Percentiles rank a stretch among this genome's conserved stretches.
Conservation (phyloP, 495 filamentous ascomycete genomes). For the Penicillium longicatenatum region DNA sequence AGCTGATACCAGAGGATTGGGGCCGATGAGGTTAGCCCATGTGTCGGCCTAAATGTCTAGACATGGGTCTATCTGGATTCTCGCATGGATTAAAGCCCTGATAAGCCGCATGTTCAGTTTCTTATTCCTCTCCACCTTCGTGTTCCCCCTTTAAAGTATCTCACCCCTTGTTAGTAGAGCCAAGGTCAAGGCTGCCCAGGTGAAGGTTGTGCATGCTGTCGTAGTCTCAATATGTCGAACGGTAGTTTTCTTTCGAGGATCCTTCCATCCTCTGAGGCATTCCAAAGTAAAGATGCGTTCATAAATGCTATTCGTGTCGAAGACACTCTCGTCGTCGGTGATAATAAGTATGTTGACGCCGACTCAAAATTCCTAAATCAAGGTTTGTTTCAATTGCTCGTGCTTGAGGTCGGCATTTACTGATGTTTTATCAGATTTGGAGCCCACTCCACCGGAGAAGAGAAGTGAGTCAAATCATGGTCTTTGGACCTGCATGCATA, state of each 20-base stretch:
- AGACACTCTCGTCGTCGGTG: neutral
- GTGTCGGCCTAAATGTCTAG: neutral
- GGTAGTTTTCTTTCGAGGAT: neutral
- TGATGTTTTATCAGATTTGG: neutral
- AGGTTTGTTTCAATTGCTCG: neutral
- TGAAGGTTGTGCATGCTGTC: neutral
- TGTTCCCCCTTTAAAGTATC: neutral
- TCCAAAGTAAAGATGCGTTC: neutral
- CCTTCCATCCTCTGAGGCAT: neutral
- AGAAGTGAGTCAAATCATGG: neutral
- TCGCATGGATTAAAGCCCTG: neutral
- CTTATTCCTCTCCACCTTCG: neutral
- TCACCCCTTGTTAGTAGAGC: neutral
- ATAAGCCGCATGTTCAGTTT: neutral
- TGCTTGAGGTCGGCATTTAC: neutral
- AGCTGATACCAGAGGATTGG: neutral
- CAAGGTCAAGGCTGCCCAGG: neutral
- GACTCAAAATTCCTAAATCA: neutral
- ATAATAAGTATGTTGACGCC: neutral
- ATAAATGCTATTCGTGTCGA: neutral
- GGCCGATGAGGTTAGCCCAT: neutral
- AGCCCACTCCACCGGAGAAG: slow-evolving; percentile 2
- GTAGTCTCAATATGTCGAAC: neutral
- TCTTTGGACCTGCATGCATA: neutral
- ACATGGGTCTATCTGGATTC: neutral